Percentiles rank a stretch among this genome's conserved stretches.
Conservation (phyloP, 2,329 filamentous ascomycete species). For the Drechslerella dactyloides region DNA sequence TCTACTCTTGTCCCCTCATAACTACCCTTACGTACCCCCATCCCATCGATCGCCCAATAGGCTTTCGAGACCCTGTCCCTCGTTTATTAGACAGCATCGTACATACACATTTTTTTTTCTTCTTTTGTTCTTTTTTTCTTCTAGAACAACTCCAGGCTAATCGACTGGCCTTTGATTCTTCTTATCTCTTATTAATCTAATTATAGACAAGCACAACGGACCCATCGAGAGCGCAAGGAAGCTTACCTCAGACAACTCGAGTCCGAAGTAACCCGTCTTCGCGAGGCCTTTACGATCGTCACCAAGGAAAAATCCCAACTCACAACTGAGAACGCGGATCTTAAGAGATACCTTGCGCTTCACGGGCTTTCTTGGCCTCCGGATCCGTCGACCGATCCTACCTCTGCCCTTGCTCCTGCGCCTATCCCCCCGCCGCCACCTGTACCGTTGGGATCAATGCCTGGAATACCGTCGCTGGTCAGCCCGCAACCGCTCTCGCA, state of each 20-base stretch:
- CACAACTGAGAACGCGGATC: slow-evolving; percentile 77
- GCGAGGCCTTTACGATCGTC: slow-evolving; percentile 78
- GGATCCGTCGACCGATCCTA: slow-evolving; percentile 51
- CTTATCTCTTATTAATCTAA: slow-evolving; percentile 30
- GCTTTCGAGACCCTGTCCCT: slow-evolving; percentile 34
- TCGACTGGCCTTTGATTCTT: slow-evolving; percentile 23
- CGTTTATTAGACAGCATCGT: slow-evolving; percentile 32
- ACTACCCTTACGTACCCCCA: slow-evolving; percentile 7
- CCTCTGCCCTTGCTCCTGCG: slow-evolving; percentile 42
- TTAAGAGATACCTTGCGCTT: slow-evolving; percentile 68
- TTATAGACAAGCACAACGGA: slow-evolving; percentile 94
- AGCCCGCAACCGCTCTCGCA: slow-evolving; percentile 31
- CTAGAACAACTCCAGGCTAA: slow-evolving; percentile 45
- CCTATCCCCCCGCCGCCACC: slow-evolving; percentile 47
- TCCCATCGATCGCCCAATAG: background rate
- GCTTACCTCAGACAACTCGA: slow-evolving; percentile 93
- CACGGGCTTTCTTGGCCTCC: slow-evolving; percentile 66
- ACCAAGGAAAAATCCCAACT: slow-evolving; percentile 77
- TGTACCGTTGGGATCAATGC: slow-evolving; percentile 49
- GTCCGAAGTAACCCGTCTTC: slow-evolving; percentile 84
- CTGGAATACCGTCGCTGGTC: slow-evolving; percentile 53
- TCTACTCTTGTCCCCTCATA: slow-evolving; percentile 28
- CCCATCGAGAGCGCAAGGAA: slow-evolving; percentile 95
- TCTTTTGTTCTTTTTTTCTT: background rate
- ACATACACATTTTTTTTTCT: slow-evolving; percentile 5